These are phyloP conservation scores for Annona squamosa DNA, from an alignment of 164 flowering plant species.

Conservation along the genomic window DNA sequence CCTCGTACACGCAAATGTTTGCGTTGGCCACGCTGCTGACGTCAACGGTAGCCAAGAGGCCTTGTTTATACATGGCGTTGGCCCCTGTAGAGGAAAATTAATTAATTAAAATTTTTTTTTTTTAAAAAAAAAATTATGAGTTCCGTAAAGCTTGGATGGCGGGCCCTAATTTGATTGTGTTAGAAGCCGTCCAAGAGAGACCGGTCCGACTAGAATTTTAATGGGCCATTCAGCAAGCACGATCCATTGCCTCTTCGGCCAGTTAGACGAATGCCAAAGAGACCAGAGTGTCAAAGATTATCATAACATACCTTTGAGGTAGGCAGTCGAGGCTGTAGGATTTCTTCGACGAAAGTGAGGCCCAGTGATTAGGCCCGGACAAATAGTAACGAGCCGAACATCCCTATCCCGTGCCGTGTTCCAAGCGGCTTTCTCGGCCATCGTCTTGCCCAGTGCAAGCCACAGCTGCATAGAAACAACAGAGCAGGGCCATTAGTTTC, in stretches of 20 bases:
- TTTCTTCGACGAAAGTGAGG: constrained; percentile 40
- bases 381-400: constrained; percentile 53
- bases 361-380: constrained; percentile 66
- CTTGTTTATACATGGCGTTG: constrained; percentile 44
- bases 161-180: too few relatives aligned
- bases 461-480: constrained; percentile 40
- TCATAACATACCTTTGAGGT: constrained; percentile 51
- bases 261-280: too few relatives aligned
- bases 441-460: constrained; percentile 72
- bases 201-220: too few relatives aligned
- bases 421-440: constrained; percentile 79
- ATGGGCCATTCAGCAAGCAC: too few relatives aligned
- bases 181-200: too few relatives aligned
- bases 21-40: constrained; percentile 50
- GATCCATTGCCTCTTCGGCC: too few relatives aligned
- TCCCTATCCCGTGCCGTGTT: constrained; percentile 37
- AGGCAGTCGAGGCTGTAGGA: constrained; percentile 58
- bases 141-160: too few relatives aligned
- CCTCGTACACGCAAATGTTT: constrained; percentile 50
- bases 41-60: constrained; percentile 54
- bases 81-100: constrained; percentile 24
- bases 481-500: neutral
- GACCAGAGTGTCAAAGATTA: too few relatives aligned
- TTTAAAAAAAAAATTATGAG: too few relatives aligned
- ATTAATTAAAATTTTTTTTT: too few relatives aligned